phyloP scores from a whole-genome alignment of 1,284 basidiomycete genomes.

The Microbotryum intermedium region DNA sequence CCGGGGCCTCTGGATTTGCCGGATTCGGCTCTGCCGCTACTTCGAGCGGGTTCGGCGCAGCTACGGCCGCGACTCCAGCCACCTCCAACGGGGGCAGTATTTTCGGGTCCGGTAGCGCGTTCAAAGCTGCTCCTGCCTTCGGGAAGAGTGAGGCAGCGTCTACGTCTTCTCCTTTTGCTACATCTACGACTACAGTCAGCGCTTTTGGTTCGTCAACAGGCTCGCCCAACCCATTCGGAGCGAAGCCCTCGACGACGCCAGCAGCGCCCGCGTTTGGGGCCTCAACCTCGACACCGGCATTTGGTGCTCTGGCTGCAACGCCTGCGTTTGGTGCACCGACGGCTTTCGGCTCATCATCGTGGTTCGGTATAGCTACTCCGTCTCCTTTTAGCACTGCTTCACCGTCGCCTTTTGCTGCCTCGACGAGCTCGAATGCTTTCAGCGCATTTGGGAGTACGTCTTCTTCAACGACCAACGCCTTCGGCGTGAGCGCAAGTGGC shows the following conservation, averaged over 20 bases:
- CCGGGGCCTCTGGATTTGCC: constrained; percentile 7
- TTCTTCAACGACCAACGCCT: not conserved
- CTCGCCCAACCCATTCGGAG: no score
- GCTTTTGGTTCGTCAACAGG: no score
- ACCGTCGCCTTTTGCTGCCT: not conserved
- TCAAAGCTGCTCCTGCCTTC: not conserved
- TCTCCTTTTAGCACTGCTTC: not conserved
- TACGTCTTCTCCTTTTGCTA: no score
- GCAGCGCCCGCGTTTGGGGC: no score
- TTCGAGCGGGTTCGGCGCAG: constrained; percentile 5
- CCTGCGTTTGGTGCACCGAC: constrained; percentile 4
- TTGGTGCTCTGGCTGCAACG: not conserved
- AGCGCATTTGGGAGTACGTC: not conserved
- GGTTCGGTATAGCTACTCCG: not conserved
- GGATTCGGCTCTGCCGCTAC: constrained; percentile 5
- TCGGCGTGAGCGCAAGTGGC: constrained; percentile 2
- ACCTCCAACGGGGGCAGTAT: not conserved
- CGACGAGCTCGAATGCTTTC: not conserved
- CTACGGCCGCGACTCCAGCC: not conserved
- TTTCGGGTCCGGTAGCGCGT: not conserved
- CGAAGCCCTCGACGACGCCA: no score
- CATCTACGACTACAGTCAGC: no score
- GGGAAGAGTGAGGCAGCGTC: not conserved
- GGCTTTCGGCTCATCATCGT: not conserved
- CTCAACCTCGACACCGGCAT: no score